Evolutionary conservation across 495 filamentous ascomycete species (phyloP), one percentile per base, ranked within the genome.

Genomic region (Penicillium salamii): DNA sequence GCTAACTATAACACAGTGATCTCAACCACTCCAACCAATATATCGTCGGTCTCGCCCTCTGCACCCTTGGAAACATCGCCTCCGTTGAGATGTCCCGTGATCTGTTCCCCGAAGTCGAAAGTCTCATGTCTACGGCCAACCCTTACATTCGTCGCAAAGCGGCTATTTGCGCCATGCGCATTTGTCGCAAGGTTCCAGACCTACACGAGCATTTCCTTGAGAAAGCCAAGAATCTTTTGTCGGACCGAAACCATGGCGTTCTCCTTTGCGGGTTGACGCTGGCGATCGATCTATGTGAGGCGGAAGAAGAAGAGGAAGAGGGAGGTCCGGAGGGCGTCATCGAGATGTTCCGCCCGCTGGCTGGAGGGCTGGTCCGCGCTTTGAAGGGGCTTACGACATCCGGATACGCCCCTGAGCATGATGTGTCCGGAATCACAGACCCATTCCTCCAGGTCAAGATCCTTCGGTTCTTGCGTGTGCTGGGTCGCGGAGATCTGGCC

Each of bases 361-460:
- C 81, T 33, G 81, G 77, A 3, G 79, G 80, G 13, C 76, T 98
- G n/a, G 91, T 97, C 7, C 86, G 90, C 62, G 87, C 89, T 37
- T 64, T 98, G 59, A 98, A 97, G 77, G 84, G 86, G 3, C 69
- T 98, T 57, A 90, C 92, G 11, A 90, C 88, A 32, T 97, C 95
- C 17, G 95, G 95, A 29, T 98, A 97, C 71, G 91, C 93, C 5
- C 95, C 93, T 12, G 93, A 98, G 60, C 93, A 98, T 63, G 93
- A 98, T 63, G 93, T 98, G 9, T 95, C 91, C 12, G 93, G 93
- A 15, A 96, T 98, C 51, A 95, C 95, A 24, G 93, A 98, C 72
- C 93, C 93, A n/a, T 98, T 98, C 75, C 69, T 98, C 33, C 93
- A 98, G 67, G 90, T 95, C 68, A 97, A 97, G 77, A 90, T 98